Percentiles rank a stretch among this genome's conserved stretches.
Conservation (phyloP, 345 rosid genomes). For the Brassica rapa region DNA sequence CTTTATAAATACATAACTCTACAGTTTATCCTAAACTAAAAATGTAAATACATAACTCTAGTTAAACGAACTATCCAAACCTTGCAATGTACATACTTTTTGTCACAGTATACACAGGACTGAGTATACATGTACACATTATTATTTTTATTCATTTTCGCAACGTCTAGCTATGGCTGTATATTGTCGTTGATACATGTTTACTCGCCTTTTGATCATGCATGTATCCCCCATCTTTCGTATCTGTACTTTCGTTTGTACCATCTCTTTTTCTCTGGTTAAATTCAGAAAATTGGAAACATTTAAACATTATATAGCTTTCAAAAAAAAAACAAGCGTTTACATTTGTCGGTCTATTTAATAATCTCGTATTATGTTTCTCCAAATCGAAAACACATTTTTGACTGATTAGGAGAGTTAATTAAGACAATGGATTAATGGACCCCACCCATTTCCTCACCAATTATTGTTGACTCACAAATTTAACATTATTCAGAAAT, state of each 20-base stretch:
- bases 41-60: no score
- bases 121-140: neutral
- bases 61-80: no score
- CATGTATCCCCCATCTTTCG: neutral
- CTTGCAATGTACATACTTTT: no score
- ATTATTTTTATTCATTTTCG: neutral
- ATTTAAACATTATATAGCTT: constrained; percentile 8
- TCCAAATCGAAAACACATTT: neutral
- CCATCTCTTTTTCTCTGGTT: neutral
- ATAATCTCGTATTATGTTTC: constrained; percentile 17
- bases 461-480: constrained; percentile 35
- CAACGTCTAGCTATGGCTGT: neutral
- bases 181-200: constrained; percentile 2
- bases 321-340: neutral
- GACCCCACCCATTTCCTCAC: constrained; percentile 32
- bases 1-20: no score
- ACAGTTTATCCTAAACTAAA: no score
- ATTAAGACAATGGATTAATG: constrained; percentile 1
- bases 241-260: neutral
- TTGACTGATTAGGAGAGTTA: constrained; percentile 14
- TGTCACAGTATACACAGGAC: neutral
- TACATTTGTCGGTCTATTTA: constrained; percentile 30
- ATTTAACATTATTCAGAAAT: constrained; percentile 21
- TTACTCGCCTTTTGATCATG: neutral
- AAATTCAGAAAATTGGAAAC: neutral